Evolutionary conservation across 441 rosid genomes (phyloP), one percentile per base, ranked within the genome.

Genomic region (Pelargonium myrrhifolium): DNA sequence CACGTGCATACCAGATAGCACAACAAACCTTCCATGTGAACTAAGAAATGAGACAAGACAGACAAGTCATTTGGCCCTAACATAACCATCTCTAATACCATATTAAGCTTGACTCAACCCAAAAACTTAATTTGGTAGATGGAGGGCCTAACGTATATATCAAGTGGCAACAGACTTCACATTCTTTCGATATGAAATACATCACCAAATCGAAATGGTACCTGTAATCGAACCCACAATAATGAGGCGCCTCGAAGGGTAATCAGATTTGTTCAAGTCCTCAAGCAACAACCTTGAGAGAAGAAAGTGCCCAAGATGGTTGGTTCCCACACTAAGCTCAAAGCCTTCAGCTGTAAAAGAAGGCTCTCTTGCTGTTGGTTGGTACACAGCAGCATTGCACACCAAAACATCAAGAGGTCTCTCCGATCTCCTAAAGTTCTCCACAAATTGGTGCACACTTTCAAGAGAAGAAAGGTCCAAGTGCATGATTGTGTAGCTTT

Each of bases 201-300:
- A n/a, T n/a, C n/a, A n/a, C n/a, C 7, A 15, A 58, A 65, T 35
- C 7, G 56, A 17, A 14, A 14, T 0, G 1, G 14, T 74, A 92
- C 97, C 97, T 81, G 96, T 93, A 55, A 90, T 90, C 18, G 97
- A 93, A 67, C 98, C 98, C 8, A 92, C 96, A 24, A 92, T 89
- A 76, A 88, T 92, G 78, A 90, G 87, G 47, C 96, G 89, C 71
- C 80, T 90, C 4, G 84, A 81, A 12, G 90, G 84, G 74, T 85
- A 83, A 72, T 92, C 96, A 0, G 97, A 89, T 66, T 89, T 68
- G 65, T 86, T 81, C 75, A 93, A 35, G 64, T 90, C 96, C 62
- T 90, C 98, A 35, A 92, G 86, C 72, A 90, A 78, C 72, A 87
- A 80, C 75, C 93, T 76, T 0, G 93, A 79, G 2, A 92, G 85